phyloP scores from a whole-genome alignment of 1,284 basidiomycete species.

The Rhodofomes roseus region DNA sequence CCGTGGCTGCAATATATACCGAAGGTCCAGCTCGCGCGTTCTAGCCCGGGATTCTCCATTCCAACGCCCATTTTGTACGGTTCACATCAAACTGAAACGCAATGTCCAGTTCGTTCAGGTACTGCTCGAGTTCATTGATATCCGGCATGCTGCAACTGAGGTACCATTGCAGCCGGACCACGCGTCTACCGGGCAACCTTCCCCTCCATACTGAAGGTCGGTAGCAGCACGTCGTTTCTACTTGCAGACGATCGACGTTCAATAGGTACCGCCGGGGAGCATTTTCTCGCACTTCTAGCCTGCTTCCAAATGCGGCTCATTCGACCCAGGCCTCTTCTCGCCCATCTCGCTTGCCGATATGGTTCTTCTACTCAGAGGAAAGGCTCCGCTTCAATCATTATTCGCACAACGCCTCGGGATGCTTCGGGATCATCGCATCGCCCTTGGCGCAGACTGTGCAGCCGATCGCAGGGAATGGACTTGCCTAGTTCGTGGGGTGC shows the following conservation, averaged over 20 bases:
- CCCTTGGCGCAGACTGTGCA: not conserved
- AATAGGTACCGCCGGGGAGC: not conserved
- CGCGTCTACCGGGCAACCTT: not conserved
- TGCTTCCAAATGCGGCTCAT: not conserved
- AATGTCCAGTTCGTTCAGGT: not conserved
- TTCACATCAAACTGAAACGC: not conserved
- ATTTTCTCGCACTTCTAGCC: not conserved
- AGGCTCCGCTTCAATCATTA: not conserved
- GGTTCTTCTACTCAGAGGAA: not conserved
- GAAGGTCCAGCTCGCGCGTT: not conserved
- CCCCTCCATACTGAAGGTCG: not conserved
- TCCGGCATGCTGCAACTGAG: not conserved
- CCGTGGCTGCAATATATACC: not conserved
- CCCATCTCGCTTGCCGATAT: constrained; percentile 3
- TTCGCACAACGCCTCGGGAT: not conserved
- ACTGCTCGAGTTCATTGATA: not conserved
- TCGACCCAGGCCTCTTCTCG: not conserved
- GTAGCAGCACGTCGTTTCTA: not conserved
- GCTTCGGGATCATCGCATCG: constrained; percentile 1
- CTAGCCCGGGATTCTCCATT: not conserved
- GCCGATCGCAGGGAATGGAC: not conserved
- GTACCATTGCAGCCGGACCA: not conserved
- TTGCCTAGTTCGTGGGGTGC: not conserved
- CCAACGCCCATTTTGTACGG: not conserved
- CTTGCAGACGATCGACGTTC: not conserved